A percentile compares a stretch with the other conserved stretches of the same genome.
These are phyloP conservation scores for Willaertia magna DNA, from an alignment of 208 protist species.

Conservation along the genomic window DNA sequence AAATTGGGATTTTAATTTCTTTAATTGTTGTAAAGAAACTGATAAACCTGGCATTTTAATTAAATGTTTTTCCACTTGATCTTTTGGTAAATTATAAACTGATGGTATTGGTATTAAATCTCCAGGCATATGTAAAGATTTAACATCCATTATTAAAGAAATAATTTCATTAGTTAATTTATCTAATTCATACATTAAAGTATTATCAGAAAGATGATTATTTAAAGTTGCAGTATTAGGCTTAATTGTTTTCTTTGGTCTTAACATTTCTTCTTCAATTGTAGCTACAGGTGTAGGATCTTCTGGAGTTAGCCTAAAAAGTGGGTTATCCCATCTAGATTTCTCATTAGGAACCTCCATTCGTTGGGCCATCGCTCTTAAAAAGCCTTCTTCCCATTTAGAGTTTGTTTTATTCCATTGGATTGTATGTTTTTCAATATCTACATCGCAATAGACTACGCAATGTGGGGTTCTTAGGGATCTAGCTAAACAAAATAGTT, in stretches of 20 bases:
- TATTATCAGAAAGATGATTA: not conserved
- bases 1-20: not conserved
- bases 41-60: not conserved
- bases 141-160: not conserved
- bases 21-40: not conserved
- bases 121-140: not conserved
- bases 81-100: not conserved
- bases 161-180: not conserved
- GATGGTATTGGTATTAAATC: not conserved
- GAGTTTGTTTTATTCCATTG: not conserved
- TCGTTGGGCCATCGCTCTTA: not conserved
- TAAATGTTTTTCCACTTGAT: not conserved
- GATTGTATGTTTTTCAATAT: not conserved
- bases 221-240: not conserved
- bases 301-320: not conserved
- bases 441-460: not conserved
- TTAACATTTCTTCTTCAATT: not conserved
- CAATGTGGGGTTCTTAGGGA: not conserved
- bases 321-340: not conserved
- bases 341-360: slow-evolving; percentile 3
- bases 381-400: not conserved
- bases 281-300: not conserved
- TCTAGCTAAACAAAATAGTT: slow-evolving; percentile 7
- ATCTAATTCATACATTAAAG: not conserved
- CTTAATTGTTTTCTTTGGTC: not conserved